Evolutionary conservation across 495 filamentous ascomycete genomes (phyloP), one percentile per base, ranked within the genome.

Genomic region (Xylaria palmicola): DNA sequence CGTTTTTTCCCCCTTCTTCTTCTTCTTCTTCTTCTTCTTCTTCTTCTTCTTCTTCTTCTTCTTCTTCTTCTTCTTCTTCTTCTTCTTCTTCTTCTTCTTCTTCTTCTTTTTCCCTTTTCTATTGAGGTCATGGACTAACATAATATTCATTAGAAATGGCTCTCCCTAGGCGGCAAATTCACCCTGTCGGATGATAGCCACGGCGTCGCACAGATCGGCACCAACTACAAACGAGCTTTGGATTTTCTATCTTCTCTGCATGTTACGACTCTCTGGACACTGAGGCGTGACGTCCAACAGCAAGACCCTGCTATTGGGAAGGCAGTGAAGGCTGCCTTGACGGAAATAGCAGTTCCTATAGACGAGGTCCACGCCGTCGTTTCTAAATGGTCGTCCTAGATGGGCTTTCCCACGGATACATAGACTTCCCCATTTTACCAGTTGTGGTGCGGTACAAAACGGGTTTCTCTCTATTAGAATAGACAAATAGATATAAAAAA

Each of bases 151-250:
- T 61, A 61, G 59, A 61, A 61, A 65, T 82, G 76, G 74, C 30
- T 79, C 40, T 50, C 72, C 7, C 77, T 86, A 49, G 88, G 88
- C n/a, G 93, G 93, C 19, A 80, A 81, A 51, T 94, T 96, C 66
- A 91, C 89, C 56, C 75, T 98, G 39, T 94, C 90, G 3, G 93
- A 98, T 72, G 93, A 98, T 70, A 93, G 91, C 68, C 93, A 98
- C 71, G 86, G 88, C 26, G 80, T 91, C 59, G 87, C 83, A 8
- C 92, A 98, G 72, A 81, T 98, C 3, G 89, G 83, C 45, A 81
- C 86, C 59, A 78, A 79, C 56, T 81, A 79, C 66, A 30, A 13
- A 17, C 70, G 69, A 50, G 85, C 81, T 10, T 71, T 83, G n/a
- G 77, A 84, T 0, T 96, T 81, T 69, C 65, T 86, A 10, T 66